Evolutionary conservation across 768 basidiomycete genomes (phyloP), one percentile per base, ranked within the genome.

Genomic region (Tulasnella sp.): DNA sequence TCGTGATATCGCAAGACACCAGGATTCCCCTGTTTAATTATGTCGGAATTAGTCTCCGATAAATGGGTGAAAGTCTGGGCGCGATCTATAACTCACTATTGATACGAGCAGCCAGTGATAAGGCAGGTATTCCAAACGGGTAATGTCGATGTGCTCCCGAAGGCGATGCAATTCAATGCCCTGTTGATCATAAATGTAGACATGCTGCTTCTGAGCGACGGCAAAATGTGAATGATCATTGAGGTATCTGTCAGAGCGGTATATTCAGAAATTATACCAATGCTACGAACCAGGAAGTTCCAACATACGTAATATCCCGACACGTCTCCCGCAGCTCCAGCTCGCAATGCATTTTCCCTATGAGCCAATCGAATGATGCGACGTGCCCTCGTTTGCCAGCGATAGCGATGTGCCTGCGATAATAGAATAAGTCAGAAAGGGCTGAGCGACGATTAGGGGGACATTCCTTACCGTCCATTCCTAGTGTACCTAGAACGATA

Each of bases 1-100:
- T 99, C 98, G 87, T 97, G 96, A 87, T 98, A 99, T 87, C 97
- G 97, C 0, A 99, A 88, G 85, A 92, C 95, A 2, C 98, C 97
- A 20, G 95, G 88, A 84, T 96, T 94, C 9, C 96, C 95, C 95
- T 85, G 80, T 92, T 81, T 1, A 28, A 18, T 8, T 1, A n/a
- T n/a, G 54, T 2, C 22, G 34, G 1, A 18, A 37, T 69, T 31
- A 79, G 20, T 24, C 4, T 78, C 18, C 81, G 4, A n/a, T 34
- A 2, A 37, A 46, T 78, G 58, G 81, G 41, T 76, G 75, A 72
- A 74, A 41, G 1, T 20, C 41, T 28, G 58, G 78, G 78, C 16
- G 50, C 75, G 80, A 12, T 28, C 24, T 5, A 14, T 16, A 14
- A 89, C 93, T 80, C 84, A 96, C 96, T 22, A 96, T 89, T 81